Evolutionary conservation across 768 basidiomycete species (phyloP).

Genomic region (Calocera viscosa): DNA sequence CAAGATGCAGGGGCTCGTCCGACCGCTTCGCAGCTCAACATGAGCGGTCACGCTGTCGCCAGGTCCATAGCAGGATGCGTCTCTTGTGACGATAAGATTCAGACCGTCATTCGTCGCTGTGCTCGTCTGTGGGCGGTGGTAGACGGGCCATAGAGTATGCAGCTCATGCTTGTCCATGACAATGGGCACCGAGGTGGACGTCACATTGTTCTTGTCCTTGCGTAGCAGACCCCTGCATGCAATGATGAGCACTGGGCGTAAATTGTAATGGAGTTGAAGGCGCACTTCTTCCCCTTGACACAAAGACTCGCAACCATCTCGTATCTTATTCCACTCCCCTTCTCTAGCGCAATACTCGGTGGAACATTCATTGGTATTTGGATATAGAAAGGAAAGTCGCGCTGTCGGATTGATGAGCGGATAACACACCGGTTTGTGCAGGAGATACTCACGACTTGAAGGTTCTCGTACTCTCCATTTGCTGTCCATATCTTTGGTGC

Average conservation of each 20-base stretch:
- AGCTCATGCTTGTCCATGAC: conserved; percentile 88
- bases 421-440: neutral
- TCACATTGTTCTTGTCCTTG: conserved; percentile 56
- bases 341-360: conserved; percentile 68
- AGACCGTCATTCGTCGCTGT: conserved; percentile 53
- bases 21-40: conserved; percentile 62
- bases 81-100: conserved; percentile 61
- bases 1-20: conserved; percentile 52
- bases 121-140: conserved; percentile 65
- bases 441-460: conserved; percentile 47
- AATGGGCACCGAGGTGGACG: conserved; percentile 55
- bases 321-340: conserved; percentile 72
- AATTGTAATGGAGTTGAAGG: neutral
- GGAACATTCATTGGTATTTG: conserved; percentile 88
- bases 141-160: conserved; percentile 88
- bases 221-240: conserved; percentile 61
- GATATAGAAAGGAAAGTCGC: conserved; percentile 81
- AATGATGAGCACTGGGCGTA: neutral
- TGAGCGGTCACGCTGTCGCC: conserved; percentile 65
- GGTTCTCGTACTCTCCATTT: conserved; percentile 53
- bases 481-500: conserved; percentile 81
- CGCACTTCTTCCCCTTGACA: conserved; percentile 72
- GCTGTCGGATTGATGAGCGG: conserved; percentile 32
- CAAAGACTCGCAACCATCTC: conserved; percentile 82
- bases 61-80: conserved; percentile 70